A percentile compares a stretch with the other conserved stretches of the same genome.
Evolutionary conservation across 305 asterid species (phyloP).

Genomic region (Stenogyne calaminthoides): DNA sequence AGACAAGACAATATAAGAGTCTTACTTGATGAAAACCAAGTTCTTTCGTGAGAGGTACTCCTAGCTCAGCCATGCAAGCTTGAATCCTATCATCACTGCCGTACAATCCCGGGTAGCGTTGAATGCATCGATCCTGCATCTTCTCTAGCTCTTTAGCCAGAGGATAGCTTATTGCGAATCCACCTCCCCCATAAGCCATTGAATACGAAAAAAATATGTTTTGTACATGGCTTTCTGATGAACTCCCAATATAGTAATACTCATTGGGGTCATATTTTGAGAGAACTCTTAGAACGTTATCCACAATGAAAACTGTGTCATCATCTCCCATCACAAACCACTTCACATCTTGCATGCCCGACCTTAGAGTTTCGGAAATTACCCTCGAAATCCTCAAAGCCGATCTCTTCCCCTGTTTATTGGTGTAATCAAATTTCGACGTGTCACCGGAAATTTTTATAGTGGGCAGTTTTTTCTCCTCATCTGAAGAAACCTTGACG

Average conservation of each 20-base stretch:
- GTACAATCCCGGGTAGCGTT: conserved; percentile 75
- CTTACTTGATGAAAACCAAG: conserved; percentile 90
- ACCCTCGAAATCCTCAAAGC: conserved; percentile 90
- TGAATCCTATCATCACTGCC: conserved; percentile 95
- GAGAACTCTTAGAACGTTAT: conserved; percentile 72
- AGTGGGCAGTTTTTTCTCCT: conserved; percentile 48
- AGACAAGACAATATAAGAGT: not conserved
- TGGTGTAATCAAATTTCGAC: conserved; percentile 54
- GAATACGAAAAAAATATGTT: conserved; percentile 78
- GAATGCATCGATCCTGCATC: conserved; percentile 86
- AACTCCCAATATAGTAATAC: conserved; percentile 78
- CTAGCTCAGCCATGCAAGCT: conserved; percentile 96
- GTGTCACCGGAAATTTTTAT: conserved; percentile 66
- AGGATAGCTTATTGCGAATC: conserved; percentile 96
- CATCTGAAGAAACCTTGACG: conserved; percentile 27
- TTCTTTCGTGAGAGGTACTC: conserved; percentile 88
- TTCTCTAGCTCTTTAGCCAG: conserved; percentile 78
- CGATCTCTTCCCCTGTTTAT: conserved; percentile 68
- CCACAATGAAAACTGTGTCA: conserved; percentile 81
- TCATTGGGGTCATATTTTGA: conserved; percentile 76
- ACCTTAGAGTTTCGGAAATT: conserved; percentile 77
- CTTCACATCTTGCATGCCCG: conserved; percentile 70
- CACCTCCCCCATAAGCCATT: conserved; percentile 98
- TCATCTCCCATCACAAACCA: conserved; percentile 98
- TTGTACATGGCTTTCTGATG: conserved; percentile 91